These are phyloP conservation scores for Albizia julibrissin DNA, from an alignment of 306 rosid species.

Conservation along the genomic window DNA sequence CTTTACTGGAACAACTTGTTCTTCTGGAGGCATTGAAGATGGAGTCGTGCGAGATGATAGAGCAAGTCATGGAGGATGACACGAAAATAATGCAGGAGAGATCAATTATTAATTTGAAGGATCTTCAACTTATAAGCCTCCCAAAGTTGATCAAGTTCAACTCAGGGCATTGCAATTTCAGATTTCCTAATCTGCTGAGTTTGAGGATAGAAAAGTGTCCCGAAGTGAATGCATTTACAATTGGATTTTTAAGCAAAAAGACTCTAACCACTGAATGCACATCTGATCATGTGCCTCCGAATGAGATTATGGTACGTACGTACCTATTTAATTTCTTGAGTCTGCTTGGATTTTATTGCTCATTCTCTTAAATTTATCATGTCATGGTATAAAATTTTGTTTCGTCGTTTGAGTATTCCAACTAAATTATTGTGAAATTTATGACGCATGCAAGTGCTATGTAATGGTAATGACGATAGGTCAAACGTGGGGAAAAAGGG, in stretches of 20 bases:
- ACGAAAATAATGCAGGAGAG: neutral
- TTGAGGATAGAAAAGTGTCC: neutral
- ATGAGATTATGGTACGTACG: neutral
- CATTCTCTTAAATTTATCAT: neutral
- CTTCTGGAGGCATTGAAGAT: neutral
- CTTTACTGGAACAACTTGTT: neutral
- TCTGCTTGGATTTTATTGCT: neutral
- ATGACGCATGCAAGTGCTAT: neutral
- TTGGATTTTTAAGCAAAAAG: neutral
- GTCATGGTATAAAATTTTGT: too few relatives aligned
- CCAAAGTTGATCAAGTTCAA: neutral
- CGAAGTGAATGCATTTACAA: neutral
- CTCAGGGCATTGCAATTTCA: neutral
- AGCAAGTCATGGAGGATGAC: neutral
- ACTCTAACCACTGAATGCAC: neutral
- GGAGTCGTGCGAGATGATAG: neutral
- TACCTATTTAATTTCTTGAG: neutral
- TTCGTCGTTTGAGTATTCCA: too few relatives aligned
- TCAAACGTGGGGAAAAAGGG: too few relatives aligned
- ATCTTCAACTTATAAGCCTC: neutral
- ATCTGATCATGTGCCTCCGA: neutral
- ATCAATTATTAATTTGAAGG: neutral
- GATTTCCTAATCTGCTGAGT: neutral
- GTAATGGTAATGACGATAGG: too few relatives aligned
- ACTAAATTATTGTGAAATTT: too few relatives aligned